These are phyloP conservation scores for Dicorynia guianensis DNA, from an alignment of 306 rosid genomes.

Conservation along the genomic window DNA sequence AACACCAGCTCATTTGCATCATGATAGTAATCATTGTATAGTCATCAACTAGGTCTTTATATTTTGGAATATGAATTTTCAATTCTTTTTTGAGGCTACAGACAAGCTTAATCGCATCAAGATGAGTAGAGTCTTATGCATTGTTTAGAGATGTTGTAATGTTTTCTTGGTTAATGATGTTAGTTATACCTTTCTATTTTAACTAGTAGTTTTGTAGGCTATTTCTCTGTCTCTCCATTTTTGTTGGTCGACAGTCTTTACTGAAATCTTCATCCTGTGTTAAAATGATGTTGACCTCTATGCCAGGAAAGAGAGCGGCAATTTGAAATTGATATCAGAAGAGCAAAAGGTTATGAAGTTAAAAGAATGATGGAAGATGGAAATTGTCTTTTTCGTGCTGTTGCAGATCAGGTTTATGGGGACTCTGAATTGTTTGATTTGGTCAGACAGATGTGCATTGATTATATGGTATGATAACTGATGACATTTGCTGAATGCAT, in stretches of 20 bases:
- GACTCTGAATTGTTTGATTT: slow-evolving; percentile 79
- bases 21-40: neutral
- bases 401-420: slow-evolving; percentile 97
- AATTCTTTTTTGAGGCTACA: neutral
- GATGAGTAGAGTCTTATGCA: slow-evolving; percentile 18
- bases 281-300: slow-evolving; percentile 35
- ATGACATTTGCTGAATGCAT: neutral
- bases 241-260: slow-evolving; percentile 21
- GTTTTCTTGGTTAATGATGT: slow-evolving; percentile 5
- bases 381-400: slow-evolving; percentile 96
- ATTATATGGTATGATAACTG: slow-evolving; percentile 75
- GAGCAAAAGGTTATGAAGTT: slow-evolving; percentile 84
- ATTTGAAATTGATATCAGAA: slow-evolving; percentile 87
- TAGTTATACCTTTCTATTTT: slow-evolving; percentile 20
- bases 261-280: slow-evolving; percentile 9
- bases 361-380: slow-evolving; percentile 96
- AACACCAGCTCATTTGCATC: slow-evolving; percentile 3
- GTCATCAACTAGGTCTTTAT: neutral
- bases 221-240: neutral
- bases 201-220: neutral
- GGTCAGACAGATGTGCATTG: slow-evolving; percentile 90
- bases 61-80: neutral
- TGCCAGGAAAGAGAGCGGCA: slow-evolving; percentile 89
- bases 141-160: slow-evolving; percentile 11
- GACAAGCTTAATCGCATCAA: neutral